Conservation (phyloP, 2,329 filamentous ascomycete genomes). For the Paecilomyces dactylethromorphus region DNA sequence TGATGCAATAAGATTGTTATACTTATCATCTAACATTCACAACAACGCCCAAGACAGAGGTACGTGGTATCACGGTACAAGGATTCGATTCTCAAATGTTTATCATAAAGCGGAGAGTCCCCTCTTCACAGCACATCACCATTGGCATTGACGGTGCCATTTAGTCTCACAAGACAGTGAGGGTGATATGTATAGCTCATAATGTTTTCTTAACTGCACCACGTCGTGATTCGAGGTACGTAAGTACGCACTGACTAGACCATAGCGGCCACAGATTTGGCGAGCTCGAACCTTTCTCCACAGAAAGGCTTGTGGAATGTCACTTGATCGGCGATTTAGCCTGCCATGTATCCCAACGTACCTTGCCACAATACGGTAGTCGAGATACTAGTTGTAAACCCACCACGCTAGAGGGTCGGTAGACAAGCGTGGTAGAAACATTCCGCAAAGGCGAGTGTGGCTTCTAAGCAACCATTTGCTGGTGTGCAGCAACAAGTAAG, state of each 20-base stretch:
- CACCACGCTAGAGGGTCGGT: too few species aligned
- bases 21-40: not conserved
- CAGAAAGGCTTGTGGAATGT: not conserved
- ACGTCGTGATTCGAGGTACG: not conserved
- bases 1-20: not conserved
- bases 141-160: not conserved
- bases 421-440: not conserved
- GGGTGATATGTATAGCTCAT: not conserved
- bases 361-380: not conserved
- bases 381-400: not conserved
- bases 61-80: not conserved
- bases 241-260: not conserved
- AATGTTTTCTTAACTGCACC: not conserved
- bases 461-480: not conserved
- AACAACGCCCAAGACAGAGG: not conserved
- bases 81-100: not conserved
- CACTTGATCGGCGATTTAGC: not conserved
- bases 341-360: not conserved
- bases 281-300: not conserved
- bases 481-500: not conserved
- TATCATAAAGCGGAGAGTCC: not conserved
- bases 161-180: not conserved
- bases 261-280: not conserved
- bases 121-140: not conserved
- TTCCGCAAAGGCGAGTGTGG: not conserved